These are phyloP conservation scores for Citrus hindsii DNA, from an alignment of 345 rosid genomes.

Conservation along the genomic window DNA sequence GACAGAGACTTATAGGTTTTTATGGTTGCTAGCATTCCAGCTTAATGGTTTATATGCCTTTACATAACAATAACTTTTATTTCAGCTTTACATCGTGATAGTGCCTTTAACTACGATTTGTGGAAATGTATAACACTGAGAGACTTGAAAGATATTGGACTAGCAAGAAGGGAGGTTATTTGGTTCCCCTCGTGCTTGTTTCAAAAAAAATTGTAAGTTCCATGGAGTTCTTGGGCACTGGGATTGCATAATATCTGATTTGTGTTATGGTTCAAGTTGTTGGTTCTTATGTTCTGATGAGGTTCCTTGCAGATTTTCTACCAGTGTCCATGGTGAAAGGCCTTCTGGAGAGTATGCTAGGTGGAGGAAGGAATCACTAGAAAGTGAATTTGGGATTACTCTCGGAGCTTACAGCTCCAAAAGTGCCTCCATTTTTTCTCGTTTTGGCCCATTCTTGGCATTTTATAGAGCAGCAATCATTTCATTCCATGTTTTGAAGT, in stretches of 20 bases:
- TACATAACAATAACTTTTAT: neutral
- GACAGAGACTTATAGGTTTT: neutral
- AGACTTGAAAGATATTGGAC: conserved; percentile 15
- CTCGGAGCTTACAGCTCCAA: conserved; percentile 67
- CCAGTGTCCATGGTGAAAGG: conserved; percentile 81
- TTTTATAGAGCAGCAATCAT: conserved; percentile 84
- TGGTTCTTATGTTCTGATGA: neutral
- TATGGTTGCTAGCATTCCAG: neutral
- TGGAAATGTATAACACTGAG: conserved; percentile 15
- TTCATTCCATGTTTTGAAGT: conserved; percentile 71
- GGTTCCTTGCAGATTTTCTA: conserved; percentile 49
- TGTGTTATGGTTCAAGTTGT: neutral
- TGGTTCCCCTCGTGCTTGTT: conserved; percentile 27
- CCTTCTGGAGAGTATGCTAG: conserved; percentile 85
- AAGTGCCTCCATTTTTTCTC: conserved; percentile 52
- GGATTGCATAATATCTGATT: neutral
- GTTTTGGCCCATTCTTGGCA: conserved; percentile 83
- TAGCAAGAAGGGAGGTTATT: conserved; percentile 19
- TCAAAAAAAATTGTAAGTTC: conserved; percentile 46
- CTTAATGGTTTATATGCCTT: neutral
- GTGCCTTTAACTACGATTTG: conserved; percentile 10
- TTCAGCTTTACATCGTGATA: conserved; percentile 37
- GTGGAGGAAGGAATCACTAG: conserved; percentile 92
- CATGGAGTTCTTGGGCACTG: neutral
- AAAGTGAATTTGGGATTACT: conserved; percentile 75